Percentiles rank a stretch among this genome's conserved stretches.
Conservation (phyloP, 2,329 filamentous ascomycete genomes). For the Pseudogymnoascus sp. region DNA sequence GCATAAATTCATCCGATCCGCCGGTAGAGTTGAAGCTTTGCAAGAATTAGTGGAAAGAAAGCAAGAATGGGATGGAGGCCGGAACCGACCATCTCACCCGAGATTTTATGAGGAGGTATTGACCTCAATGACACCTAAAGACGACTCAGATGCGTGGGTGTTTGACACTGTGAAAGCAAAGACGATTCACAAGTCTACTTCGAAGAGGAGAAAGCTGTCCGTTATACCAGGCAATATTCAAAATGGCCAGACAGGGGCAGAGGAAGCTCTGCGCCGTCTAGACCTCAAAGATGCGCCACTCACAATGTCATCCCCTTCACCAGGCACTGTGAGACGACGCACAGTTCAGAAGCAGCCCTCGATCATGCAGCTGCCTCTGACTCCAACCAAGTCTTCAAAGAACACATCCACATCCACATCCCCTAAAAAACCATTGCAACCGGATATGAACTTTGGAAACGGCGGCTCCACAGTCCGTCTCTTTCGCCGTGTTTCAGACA, state of each 20-base stretch:
- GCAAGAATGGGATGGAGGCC: constrained; percentile 71
- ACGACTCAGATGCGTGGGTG: constrained; percentile 80
- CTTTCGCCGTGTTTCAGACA: constrained; percentile 79
- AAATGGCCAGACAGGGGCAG: constrained; percentile 29
- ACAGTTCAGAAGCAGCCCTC: constrained; percentile 40
- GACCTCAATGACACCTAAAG: constrained; percentile 57
- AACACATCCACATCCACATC: constrained; percentile 12
- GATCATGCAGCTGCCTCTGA: constrained; percentile 22
- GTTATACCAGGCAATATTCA: constrained; percentile 40
- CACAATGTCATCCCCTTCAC: constrained; percentile 45
- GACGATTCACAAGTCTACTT: constrained; percentile 48
- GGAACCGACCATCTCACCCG: constrained; percentile 58
- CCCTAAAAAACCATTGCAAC: constrained; percentile 67
- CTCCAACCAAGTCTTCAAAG: constrained; percentile 20
- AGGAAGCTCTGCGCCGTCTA: constrained; percentile 51
- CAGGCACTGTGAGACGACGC: constrained; percentile 50
- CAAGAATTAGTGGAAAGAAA: constrained; percentile 80
- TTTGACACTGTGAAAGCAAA: constrained; percentile 82
- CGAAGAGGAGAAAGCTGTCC: constrained; percentile 47
- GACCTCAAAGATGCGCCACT: constrained; percentile 54
- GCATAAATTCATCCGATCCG: constrained; percentile 79
- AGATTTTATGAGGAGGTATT: constrained; percentile 94
- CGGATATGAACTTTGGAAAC: constrained; percentile 91
- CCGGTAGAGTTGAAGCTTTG: constrained; percentile 79
- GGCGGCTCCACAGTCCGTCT: constrained; percentile 84